These are phyloP conservation scores for Brassica juncea DNA, from an alignment of 345 rosid species.

Conservation along the genomic window DNA sequence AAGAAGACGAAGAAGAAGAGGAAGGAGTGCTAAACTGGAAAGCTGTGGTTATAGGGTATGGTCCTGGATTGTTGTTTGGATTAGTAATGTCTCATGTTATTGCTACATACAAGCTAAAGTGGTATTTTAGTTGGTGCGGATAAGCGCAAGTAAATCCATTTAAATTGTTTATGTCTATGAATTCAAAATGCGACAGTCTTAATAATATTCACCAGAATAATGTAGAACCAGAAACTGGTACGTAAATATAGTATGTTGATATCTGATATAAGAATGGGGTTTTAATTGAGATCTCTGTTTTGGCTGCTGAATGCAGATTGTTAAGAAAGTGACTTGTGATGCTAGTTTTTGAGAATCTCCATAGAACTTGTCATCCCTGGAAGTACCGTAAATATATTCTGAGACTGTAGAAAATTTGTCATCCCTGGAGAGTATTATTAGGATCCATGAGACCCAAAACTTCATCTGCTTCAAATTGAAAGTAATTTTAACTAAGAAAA, in stretches of 20 bases:
- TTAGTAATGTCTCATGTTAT: background rate
- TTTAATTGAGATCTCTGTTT: too few relatives aligned
- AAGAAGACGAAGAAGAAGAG: constrained; percentile 13
- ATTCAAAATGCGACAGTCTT: background rate
- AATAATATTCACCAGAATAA: background rate
- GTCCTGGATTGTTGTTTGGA: constrained; percentile 1
- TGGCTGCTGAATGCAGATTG: background rate
- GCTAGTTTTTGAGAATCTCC: too few relatives aligned
- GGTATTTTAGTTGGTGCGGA: background rate
- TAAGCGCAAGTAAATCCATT: constrained; percentile 2
- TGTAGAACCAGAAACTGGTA: background rate
- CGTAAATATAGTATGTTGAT: background rate
- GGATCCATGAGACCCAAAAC: too few relatives aligned
- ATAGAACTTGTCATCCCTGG: too few relatives aligned
- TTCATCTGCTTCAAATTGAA: too few relatives aligned
- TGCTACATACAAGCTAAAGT: background rate
- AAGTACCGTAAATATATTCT: too few relatives aligned
- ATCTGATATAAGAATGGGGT: too few relatives aligned
- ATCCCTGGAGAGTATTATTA: too few relatives aligned
- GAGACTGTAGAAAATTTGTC: too few relatives aligned
- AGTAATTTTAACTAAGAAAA: too few relatives aligned
- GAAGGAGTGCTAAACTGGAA: background rate
- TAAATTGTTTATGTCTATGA: background rate
- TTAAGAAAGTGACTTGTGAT: background rate
- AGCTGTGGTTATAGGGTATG: constrained; percentile 3